Evolutionary conservation across 371 early-diverging fungal species (phyloP).

Genomic region (Mucor saturninus): DNA sequence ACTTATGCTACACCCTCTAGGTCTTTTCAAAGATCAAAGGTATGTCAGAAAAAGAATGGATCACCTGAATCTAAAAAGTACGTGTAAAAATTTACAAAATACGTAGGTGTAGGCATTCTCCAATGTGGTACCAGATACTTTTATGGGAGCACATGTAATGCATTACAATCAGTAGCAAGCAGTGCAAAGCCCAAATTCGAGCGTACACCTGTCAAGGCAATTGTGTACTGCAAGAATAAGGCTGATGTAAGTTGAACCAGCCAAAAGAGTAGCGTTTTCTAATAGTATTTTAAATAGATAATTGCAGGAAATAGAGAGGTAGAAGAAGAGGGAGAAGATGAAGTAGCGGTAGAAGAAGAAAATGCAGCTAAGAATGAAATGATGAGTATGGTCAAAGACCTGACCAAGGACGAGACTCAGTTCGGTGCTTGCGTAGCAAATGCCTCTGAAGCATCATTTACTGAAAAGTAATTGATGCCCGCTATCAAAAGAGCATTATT

Average conservation of each 20-base stretch:
- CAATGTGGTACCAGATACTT: constrained; percentile 21
- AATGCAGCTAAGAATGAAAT: constrained; percentile 7
- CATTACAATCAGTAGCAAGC: constrained; percentile 14
- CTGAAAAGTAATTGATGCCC: constrained; percentile 13
- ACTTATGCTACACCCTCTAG: too few relatives aligned
- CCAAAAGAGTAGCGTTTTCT: constrained; percentile 16
- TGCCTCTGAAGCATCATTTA: constrained; percentile 15
- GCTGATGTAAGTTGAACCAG: constrained; percentile 22
- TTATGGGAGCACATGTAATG: constrained; percentile 5
- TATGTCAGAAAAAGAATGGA: too few relatives aligned
- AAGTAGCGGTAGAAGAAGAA: constrained; percentile 1
- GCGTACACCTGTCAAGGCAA: constrained; percentile 22
- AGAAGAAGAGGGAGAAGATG: constrained; percentile 6
- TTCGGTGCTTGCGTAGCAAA: constrained; percentile 9
- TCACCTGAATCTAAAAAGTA: too few relatives aligned
- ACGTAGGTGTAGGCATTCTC: too few relatives aligned
- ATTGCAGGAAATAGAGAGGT: constrained; percentile 6
- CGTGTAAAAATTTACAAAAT: too few relatives aligned
- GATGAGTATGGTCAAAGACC: constrained; percentile 20
- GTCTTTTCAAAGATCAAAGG: too few relatives aligned
- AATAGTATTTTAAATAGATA: constrained; percentile 19
- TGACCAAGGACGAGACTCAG: constrained; percentile 8
- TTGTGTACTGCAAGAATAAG: constrained; percentile 22
- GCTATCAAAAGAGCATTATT: constrained; percentile 18
- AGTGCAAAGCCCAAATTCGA: constrained; percentile 5